Base-by-base conservation (phyloP, 805 yeast genomes). In the Candida coquimbonensis region DNA sequence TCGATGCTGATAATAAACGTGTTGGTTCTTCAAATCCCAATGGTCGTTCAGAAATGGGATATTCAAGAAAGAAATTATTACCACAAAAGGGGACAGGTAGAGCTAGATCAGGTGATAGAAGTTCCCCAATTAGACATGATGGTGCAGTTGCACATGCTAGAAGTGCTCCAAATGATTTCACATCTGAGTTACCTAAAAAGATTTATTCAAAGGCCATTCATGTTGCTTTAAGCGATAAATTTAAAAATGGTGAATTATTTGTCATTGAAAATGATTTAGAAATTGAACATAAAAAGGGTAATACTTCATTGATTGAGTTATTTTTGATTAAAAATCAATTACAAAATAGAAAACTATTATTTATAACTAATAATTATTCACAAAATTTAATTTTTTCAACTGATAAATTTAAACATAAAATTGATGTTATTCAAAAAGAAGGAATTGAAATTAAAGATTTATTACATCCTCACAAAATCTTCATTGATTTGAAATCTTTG, bases 101-200 rank as follows among this genome's bases (percentile, higher is more conserved):
- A 50, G 99, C 99, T 44, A 82, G 99, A 73, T 83, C 80, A 45
- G 99, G 99, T 70, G 97, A 90, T 67, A 89, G 86, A 48, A 91
- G 90, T 59, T 87, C 96, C 24, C 99, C 99, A 42, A 84, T 82
- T 39, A 81, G 96, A 69, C 81, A 79, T 59, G 87, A 85, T 59
- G 96, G 96, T 63, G 89, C 91, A 44, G 74, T 83, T 56, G 97
- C 98, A 0, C 78, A 83, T 57, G 96, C 93, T 14, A 82, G 93
- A 62, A 78, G 77, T 45, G 96, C 96, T 4, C 96, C 96, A 41
- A 88, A 85, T 59, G 96, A 91, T 63, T 81, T 83, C 75, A 75
- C 89, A 27, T 83, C 96, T 3, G 78, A 74, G 11, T 72, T 93
- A 54, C 95, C 95, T 21, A 61, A 62, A 33, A 81, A 87, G 61